Base-by-base conservation (phyloP, 768 basidiomycete genomes). In the Trametopsis cervina region DNA sequence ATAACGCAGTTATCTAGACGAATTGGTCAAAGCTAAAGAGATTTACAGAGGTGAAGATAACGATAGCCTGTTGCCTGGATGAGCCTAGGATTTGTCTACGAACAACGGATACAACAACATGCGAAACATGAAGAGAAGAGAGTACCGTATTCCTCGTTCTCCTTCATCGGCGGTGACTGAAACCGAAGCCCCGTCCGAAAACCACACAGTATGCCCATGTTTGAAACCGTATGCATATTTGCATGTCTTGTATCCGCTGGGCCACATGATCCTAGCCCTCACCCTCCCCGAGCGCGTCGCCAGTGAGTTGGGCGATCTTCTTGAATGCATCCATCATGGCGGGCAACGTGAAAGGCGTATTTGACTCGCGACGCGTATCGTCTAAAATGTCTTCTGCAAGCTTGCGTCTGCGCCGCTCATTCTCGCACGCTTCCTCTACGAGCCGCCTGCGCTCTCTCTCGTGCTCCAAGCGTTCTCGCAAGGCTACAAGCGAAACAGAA, bases 291-390 rank as follows among this genome's bases (percentile, higher is more conserved):
- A 58, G 49, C 4, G 50, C 54, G 25, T 63, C 60, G 22, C 57
- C 57, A 10, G 63, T 53, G 24, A 62, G 47, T 45, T 61, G 46
- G 23, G 61, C 56, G 25, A 66, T 46, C 29, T 55, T 53, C 38
- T 57, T 44, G 55, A 66, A 63, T 22, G 62, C 65, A 37, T 66
- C 61, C 47, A 61, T 45, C 42, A 66, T 57, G 18, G 65, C 62
- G 7, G 65, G 65, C 2, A 66, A 60, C 11, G 64, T 54, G 49
- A 64, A 57, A 26, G 63, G 65, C 46, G 53, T 52, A 4, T 39
- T 46, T 35, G 51, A 51, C 40, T 66, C 65, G 33, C 58, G 47
- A n/a, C 53, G 50, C n/a, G 55, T 53, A 44, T 63, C 60, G 42
- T 54, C 56, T n/a, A 57, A 38, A 25, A 57, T 45, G 40, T 45